Evolutionary conservation across 768 basidiomycete genomes (phyloP), one percentile per base, ranked within the genome.

Genomic region (Termitomyces heimii): DNA sequence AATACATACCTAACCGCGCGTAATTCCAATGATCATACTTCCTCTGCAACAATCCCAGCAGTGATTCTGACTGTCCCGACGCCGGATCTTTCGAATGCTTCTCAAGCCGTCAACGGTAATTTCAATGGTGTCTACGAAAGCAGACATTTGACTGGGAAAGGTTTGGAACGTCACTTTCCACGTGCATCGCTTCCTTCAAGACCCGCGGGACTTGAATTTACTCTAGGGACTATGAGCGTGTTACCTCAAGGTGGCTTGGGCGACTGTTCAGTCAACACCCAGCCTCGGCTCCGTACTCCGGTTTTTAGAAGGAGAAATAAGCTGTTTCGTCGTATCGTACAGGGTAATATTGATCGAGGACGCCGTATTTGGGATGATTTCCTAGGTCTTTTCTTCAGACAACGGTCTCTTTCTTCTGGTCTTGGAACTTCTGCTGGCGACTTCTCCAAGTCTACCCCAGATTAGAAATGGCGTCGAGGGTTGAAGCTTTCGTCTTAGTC

Each of bases 61-160:
- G 56, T 62, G 44, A 50, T 57, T 45, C 54, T 62, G 31, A 62
- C 61, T n/a, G 45, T 22, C 4, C 58, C 61, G 18, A 62, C 61
- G 14, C 61, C 61, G 3, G 59, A 62, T 16, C 53, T 47, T 34
- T 57, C 56, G 3, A 50, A 39, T 18, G 18, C n/a, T 13, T 57
- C 53, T 6, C 37, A 26, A 50, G 55, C n/a, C 26, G 14, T 9
- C 12, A 13, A 26, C 26, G 43, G 6, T n/a, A 39, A 26, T 12
- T 28, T 28, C n/a, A 26, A n/a, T 20, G 24, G 42, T 8, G 22
- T 26, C 3, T 20, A 8, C 6, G 20, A 20, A 26, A 20, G 14
- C 16, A 20, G 28, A 37, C 43, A 39, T 14, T 22, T 16, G 28
- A 26, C 32, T 22, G 24, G n/a, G 1, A 31, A 26, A n/a, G 32